phyloP scores from a whole-genome alignment of 192 early-diverging fungal genomes.

The Coemansia biformis region DNA sequence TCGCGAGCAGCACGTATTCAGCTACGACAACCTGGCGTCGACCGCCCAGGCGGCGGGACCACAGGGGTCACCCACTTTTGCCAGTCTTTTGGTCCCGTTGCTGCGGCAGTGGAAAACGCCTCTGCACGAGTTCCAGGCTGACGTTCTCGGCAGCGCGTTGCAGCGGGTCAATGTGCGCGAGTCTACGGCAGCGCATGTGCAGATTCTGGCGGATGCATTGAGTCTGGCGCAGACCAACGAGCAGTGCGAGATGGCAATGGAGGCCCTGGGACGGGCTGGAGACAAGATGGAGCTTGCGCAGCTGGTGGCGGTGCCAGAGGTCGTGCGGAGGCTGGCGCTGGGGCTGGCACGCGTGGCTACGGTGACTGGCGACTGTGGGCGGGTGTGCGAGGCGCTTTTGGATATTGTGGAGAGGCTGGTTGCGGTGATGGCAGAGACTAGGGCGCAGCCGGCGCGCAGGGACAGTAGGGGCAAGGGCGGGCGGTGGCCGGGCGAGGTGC shows the following conservation, averaged over 20 bases:
- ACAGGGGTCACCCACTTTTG: too few relatives aligned
- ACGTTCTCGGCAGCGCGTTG: slow-evolving; percentile 1
- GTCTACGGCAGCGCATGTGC: slow-evolving; percentile 14
- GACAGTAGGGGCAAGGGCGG: too few relatives aligned
- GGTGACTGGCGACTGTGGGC: slow-evolving; percentile 1
- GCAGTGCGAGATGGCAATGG: slow-evolving; percentile 4
- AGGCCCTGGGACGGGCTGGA: slow-evolving; percentile 4
- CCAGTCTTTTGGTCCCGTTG: slow-evolving; percentile 1
- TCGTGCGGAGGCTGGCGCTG: slow-evolving; percentile 18
- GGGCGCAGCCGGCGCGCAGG: too few relatives aligned
- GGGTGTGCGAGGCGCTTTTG: slow-evolving; percentile 12
- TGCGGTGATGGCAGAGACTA: slow-evolving; percentile 28
- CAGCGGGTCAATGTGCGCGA: not conserved
- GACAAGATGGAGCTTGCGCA: slow-evolving; percentile 10
- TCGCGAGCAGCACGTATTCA: too few relatives aligned
- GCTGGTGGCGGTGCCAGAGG: slow-evolving; percentile 12
- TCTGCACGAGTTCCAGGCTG: not conserved
- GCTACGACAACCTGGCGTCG: slow-evolving; percentile 7
- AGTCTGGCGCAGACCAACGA: slow-evolving; percentile 11
- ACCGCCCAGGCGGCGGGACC: not conserved
- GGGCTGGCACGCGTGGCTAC: slow-evolving; percentile 2
- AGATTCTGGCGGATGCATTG: slow-evolving; percentile 23
- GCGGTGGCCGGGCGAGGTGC: slow-evolving; percentile 1
- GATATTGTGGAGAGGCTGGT: slow-evolving; percentile 19
- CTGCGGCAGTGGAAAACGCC: slow-evolving; percentile 7